Evolutionary conservation across 768 basidiomycete species (phyloP), one percentile per base, ranked within the genome.

Genomic region (Dendrothele bispora): DNA sequence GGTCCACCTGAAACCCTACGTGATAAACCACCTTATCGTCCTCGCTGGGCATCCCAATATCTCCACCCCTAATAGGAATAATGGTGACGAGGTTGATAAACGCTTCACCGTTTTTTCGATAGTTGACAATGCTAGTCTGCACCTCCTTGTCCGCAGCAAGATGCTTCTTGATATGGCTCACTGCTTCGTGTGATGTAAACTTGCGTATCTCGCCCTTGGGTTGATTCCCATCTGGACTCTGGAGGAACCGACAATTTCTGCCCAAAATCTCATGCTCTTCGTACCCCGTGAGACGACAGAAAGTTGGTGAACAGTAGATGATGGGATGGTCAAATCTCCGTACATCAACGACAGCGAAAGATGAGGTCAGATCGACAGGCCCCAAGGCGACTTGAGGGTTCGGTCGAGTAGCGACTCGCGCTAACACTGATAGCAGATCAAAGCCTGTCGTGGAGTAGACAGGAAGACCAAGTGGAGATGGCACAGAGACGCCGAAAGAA

Each of bases 1-100:
- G 73, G 66, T 98, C 92, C 46, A 97, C 88, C 67, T 99, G 94
- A 74, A 99, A 98, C 1, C 97, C 97, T 42, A 99, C 86, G 58
- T 91, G 87, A 62, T 88, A 95, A 7, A 82, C 83, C 32, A 90
- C 76, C 37, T 95, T 86, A 45, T 83, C 80, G 29, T 75, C 75
- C 54, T 83, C 85, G 35, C 81, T 75, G 53, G 67, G 34, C 25
- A 55, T 59, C 62, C 75, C 66, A 48, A 54, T 49, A 57, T 71
- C 75, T 17, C 81, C 89, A 7, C 86, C 91, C 0, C 74, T 62
- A 49, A 98, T 78, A 15, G 97, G 95, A 29, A 98, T 88, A 58
- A 98, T 79, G 20, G 89, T 89, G 53, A 98, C 84, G 48, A 95
- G 82, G 61, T 98, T 99, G 67, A 90, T 82, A 66, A 98, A 98